Conservation (phyloP, 805 yeast genomes). For the Kregervanrija delftensis region DNA sequence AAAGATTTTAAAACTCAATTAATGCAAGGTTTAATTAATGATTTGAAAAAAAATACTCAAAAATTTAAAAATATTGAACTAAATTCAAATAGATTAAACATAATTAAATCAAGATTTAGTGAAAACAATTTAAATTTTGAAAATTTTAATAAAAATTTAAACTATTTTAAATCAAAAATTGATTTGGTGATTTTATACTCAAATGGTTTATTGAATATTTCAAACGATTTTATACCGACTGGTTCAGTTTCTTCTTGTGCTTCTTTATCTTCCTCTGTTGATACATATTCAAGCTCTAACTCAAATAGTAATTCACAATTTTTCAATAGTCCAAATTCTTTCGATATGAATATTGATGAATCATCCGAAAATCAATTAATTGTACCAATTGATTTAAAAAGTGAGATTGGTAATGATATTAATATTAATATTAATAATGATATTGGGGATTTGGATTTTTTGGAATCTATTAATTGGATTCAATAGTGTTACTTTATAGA, state of each 20-base stretch:
- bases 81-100: background rate
- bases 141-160: background rate
- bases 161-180: background rate
- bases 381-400: no score
- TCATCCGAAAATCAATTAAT: no score
- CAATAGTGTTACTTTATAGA: no score
- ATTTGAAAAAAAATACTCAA: constrained; percentile 3
- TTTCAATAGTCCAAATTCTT: no score
- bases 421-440: no score
- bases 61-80: constrained; percentile 1
- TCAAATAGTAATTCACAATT: no score
- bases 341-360: no score
- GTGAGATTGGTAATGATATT: no score
- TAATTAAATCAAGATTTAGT: background rate
- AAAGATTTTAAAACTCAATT: constrained; percentile 2
- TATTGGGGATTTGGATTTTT: no score
- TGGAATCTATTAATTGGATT: no score
- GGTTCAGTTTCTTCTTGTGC: background rate
- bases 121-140: background rate
- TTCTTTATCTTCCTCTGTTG: background rate
- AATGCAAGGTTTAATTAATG: constrained; percentile 10
- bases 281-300: no score
- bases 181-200: constrained; percentile 7
- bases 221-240: background rate
- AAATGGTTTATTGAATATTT: constrained; percentile 2